Percentiles rank a stretch among this genome's conserved stretches.
Evolutionary conservation across 129 eudicot genomes (phyloP).

Genomic region (Chrysanthemum lavandulifolium): DNA sequence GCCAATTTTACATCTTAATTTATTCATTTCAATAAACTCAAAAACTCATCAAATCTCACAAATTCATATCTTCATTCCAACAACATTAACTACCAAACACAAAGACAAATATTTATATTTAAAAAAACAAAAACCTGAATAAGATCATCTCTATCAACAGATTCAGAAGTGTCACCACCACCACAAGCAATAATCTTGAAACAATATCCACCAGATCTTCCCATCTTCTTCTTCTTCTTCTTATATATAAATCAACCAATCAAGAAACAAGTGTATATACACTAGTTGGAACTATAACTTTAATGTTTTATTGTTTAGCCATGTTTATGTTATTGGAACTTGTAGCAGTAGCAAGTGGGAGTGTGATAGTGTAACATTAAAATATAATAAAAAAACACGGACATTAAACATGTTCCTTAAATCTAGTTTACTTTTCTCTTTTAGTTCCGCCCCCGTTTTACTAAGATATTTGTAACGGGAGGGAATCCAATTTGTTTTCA

Average conservation of each 20-base stretch:
- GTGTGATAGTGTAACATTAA: conserved; percentile 16
- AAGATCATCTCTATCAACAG: conserved; percentile 63
- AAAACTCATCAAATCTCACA: no score
- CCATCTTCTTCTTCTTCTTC: conserved; percentile 37
- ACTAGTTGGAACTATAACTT: no score
- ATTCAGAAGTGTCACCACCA: conserved; percentile 36
- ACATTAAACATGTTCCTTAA: conserved; percentile 49
- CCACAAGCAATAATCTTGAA: conserved; percentile 82
- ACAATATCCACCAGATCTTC: conserved; percentile 70
- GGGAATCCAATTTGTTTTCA: not conserved
- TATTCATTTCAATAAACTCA: no score
- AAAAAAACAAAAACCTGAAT: conserved; percentile 36
- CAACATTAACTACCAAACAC: no score
- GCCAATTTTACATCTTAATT: no score
- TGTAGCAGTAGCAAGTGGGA: conserved; percentile 25
- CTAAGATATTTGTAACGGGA: not conserved
- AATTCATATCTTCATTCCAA: no score
- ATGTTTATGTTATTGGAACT: conserved; percentile 29
- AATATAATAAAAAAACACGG: conserved; percentile 37
- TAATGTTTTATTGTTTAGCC: not conserved
- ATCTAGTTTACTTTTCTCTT: conserved; percentile 41
- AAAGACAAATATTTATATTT: no score
- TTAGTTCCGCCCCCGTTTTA: conserved; percentile 41
- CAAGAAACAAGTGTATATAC: not conserved
- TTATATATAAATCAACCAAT: not conserved